These are phyloP conservation scores for Tylopilus cervinicoccineus DNA, from an alignment of 768 basidiomycete genomes.

Conservation along the genomic window DNA sequence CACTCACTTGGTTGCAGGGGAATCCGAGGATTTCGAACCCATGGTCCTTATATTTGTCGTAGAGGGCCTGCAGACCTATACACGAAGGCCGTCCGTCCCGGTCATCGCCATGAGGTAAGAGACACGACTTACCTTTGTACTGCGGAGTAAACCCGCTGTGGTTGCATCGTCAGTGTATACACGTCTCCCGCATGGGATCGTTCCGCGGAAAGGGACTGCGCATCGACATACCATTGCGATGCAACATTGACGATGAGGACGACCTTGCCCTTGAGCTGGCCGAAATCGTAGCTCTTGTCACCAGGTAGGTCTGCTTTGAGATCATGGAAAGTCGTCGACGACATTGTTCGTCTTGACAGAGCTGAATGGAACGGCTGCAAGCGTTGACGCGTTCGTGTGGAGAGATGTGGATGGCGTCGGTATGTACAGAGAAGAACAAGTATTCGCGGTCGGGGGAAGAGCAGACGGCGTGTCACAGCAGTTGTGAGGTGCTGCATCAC, in stretches of 20 bases:
- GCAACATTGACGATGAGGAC: slow-evolving; percentile 79
- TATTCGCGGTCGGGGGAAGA: neutral
- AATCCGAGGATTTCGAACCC: slow-evolving; percentile 83
- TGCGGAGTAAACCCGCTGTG: slow-evolving; percentile 80
- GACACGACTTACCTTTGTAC: slow-evolving; percentile 51
- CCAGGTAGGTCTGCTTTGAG: slow-evolving; percentile 63
- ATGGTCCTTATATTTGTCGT: slow-evolving; percentile 77
- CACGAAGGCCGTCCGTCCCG: neutral
- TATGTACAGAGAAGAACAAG: neutral
- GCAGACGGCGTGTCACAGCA: neutral
- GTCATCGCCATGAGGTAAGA: neutral
- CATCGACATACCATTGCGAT: slow-evolving; percentile 51
- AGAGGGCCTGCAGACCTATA: slow-evolving; percentile 70
- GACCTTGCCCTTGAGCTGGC: slow-evolving; percentile 69
- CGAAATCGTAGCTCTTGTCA: slow-evolving; percentile 55
- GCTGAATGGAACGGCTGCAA: slow-evolving; percentile 11
- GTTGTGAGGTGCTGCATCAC: slow-evolving; percentile 4
- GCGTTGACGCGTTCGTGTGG: neutral
- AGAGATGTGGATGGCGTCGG: neutral
- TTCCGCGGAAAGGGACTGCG: neutral
- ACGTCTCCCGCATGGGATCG: neutral
- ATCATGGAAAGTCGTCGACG: slow-evolving; percentile 49
- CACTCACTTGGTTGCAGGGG: slow-evolving; percentile 79
- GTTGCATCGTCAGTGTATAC: slow-evolving; percentile 1
- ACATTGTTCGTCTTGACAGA: slow-evolving; percentile 8